Evolutionary conservation across 2,329 filamentous ascomycete species (phyloP), one percentile per base, ranked within the genome.

Genomic region (Uncinocarpus reesii): DNA sequence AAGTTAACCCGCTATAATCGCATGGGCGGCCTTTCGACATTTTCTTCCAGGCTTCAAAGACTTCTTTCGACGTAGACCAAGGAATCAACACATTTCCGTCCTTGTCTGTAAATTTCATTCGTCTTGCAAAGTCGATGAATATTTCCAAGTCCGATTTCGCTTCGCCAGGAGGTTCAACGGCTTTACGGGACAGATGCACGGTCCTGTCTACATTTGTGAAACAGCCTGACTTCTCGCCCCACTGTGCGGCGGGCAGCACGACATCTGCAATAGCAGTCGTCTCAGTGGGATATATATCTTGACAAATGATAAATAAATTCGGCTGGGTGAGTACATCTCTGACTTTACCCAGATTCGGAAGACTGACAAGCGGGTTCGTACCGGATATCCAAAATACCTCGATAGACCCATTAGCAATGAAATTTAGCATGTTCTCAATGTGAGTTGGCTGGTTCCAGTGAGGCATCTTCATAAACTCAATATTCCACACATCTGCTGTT

Each of bases 121-220:
- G 49, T 7, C 49, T 56, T 23, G 54, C 57, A 50, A 59, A 66
- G 37, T 66, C 63, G 4, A 65, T 47, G 45, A 62, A 66, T 42
- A 68, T 68, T 4, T 65, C 58, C 24, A 68, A 51, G 47, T 68
- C 64, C 0, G 62, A 43, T 41, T 53, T 61, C 13, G 62, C 60
- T 49, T 67, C 64, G 2, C 64, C 64, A 0, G 65, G 65, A 1
- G 65, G 64, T 1, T 67, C 62, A 3, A 66, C 61, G 2, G 65
- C 65, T 45, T 67, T 66, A 34, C 61, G 55, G 0, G 63, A 63
- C 23, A 67, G 52, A 52, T 67, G 64, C 37, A 66, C 61, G 2
- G 65, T 67, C 10, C 65, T 58, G 51, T 67, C 65, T 8, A 57
- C 65, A 43, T 68, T 68, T 11, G 65, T 67, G 51, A 67, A 67